Evolutionary conservation across 805 yeast genomes (phyloP).

Genomic region (Pichia gijzeniarum): DNA sequence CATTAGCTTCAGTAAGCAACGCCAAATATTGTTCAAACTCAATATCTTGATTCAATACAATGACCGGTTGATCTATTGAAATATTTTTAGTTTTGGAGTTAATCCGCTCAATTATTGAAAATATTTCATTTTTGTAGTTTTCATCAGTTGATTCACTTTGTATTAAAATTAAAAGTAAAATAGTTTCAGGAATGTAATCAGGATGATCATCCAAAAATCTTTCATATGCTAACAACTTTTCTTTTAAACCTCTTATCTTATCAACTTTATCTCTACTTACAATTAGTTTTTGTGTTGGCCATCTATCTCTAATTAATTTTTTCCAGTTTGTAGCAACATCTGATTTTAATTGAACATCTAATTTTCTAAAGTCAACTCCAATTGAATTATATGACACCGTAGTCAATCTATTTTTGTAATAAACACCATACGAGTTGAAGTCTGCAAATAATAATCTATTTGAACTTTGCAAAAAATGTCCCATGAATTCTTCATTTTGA

Average conservation of each 20-base stretch:
- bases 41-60: slow-evolving; percentile 80
- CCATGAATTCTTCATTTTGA: slow-evolving; percentile 88
- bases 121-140: slow-evolving; percentile 66
- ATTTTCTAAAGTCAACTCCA: slow-evolving; percentile 66
- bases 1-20: slow-evolving; percentile 75
- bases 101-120: slow-evolving; percentile 76
- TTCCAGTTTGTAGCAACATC: slow-evolving; percentile 58
- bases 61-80: slow-evolving; percentile 75
- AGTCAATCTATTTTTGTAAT: slow-evolving; percentile 52
- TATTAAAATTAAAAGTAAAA: slow-evolving; percentile 76
- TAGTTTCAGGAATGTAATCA: slow-evolving; percentile 57
- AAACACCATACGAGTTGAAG: slow-evolving; percentile 55
- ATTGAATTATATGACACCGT: slow-evolving; percentile 58
- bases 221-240: slow-evolving; percentile 83
- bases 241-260: slow-evolving; percentile 79
- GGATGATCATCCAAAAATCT: slow-evolving; percentile 68
- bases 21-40: slow-evolving; percentile 89
- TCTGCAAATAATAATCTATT: slow-evolving; percentile 80
- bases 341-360: slow-evolving; percentile 41
- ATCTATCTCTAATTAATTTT: slow-evolving; percentile 63
- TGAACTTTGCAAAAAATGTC: slow-evolving; percentile 90
- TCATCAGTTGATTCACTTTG: slow-evolving; percentile 48
- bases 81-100: slow-evolving; percentile 71
- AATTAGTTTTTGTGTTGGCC: slow-evolving; percentile 65
- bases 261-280: slow-evolving; percentile 89